phyloP scores from a whole-genome alignment of 192 early-diverging fungal genomes.

The Oehlia diaphana region DNA sequence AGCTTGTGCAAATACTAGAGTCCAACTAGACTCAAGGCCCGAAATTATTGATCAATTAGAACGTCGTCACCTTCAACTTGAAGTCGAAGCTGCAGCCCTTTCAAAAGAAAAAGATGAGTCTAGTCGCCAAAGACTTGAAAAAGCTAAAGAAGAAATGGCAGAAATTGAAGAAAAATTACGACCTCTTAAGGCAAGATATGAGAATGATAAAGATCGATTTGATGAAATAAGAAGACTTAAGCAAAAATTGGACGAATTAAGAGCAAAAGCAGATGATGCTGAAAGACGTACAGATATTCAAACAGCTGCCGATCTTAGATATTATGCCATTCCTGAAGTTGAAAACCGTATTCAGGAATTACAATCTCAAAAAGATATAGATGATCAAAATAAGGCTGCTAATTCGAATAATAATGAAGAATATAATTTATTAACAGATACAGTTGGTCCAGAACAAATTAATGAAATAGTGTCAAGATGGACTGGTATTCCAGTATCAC shows the following conservation, averaged over 20 bases:
- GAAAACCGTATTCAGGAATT: slow-evolving; percentile 74
- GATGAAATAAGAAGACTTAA: slow-evolving; percentile 86
- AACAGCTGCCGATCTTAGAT: slow-evolving; percentile 90
- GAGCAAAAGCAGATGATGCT: slow-evolving; percentile 84
- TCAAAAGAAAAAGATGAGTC: slow-evolving; percentile 88
- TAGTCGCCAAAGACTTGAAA: slow-evolving; percentile 74
- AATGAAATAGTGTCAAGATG: slow-evolving; percentile 91
- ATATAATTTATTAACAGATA: slow-evolving; percentile 72
- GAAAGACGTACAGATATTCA: slow-evolving; percentile 79
- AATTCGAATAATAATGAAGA: slow-evolving; percentile 30
- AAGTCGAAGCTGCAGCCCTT: slow-evolving; percentile 94
- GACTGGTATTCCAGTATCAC: slow-evolving; percentile 96
- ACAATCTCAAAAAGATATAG: slow-evolving; percentile 62
- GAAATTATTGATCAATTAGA: slow-evolving; percentile 97
- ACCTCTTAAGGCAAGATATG: slow-evolving; percentile 85
- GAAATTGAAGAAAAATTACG: slow-evolving; percentile 82
- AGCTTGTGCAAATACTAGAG: slow-evolving; percentile 92
- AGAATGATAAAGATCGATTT: slow-evolving; percentile 81
- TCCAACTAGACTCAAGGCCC: slow-evolving; percentile 96
- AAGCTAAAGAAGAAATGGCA: slow-evolving; percentile 82
- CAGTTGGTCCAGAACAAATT: slow-evolving; percentile 90
- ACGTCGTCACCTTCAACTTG: slow-evolving; percentile 87
- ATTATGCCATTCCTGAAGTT: slow-evolving; percentile 91
- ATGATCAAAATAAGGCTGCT: slow-evolving; percentile 58
- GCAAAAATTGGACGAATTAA: slow-evolving; percentile 86